These are phyloP conservation scores for Hygrocybe punicea DNA, from an alignment of 768 basidiomycete genomes.

Conservation along the genomic window DNA sequence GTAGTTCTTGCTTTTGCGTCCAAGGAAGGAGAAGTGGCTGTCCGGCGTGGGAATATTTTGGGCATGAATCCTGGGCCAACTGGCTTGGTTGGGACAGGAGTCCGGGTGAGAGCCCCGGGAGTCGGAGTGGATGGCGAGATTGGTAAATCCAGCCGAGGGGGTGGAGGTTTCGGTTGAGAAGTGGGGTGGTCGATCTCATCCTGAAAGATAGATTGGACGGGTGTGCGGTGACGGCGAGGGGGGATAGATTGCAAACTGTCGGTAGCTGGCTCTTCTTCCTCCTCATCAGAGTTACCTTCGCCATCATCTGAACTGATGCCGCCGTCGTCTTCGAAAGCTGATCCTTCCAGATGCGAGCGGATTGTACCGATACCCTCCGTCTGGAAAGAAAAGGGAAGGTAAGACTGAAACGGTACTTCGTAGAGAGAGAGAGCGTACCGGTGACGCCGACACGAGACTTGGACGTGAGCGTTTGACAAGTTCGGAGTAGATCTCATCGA, in stretches of 20 bases:
- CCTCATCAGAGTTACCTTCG: slow-evolving; percentile 27
- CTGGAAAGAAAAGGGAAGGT: slow-evolving; percentile 35
- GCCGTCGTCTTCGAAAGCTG: slow-evolving; percentile 74
- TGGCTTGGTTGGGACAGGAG: slow-evolving; percentile 4
- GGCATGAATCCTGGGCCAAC: slow-evolving; percentile 7
- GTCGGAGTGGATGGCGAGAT: slow-evolving; percentile 3
- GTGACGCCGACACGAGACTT: slow-evolving; percentile 71
- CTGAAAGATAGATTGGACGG: not conserved
- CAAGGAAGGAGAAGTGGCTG: not conserved
- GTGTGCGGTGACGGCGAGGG: not conserved
- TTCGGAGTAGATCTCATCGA: slow-evolving; percentile 59
- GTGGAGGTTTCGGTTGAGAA: not conserved
- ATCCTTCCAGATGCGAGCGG: slow-evolving; percentile 54
- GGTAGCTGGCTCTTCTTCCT: slow-evolving; percentile 29
- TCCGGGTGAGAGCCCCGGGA: not conserved
- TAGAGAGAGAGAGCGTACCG: slow-evolving; percentile 49
- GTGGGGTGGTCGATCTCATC: not conserved
- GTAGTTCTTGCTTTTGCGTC: not conserved
- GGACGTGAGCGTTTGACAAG: slow-evolving; percentile 61
- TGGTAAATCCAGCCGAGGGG: slow-evolving; percentile 6
- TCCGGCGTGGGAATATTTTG: slow-evolving; percentile 1
- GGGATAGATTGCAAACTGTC: slow-evolving; percentile 16
- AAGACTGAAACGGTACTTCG: slow-evolving; percentile 1
- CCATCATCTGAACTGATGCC: slow-evolving; percentile 52
- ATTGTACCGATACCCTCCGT: slow-evolving; percentile 85